Evolutionary conservation across 1,139 yeast species (phyloP).

Genomic region (Blastobotrys elegans): DNA sequence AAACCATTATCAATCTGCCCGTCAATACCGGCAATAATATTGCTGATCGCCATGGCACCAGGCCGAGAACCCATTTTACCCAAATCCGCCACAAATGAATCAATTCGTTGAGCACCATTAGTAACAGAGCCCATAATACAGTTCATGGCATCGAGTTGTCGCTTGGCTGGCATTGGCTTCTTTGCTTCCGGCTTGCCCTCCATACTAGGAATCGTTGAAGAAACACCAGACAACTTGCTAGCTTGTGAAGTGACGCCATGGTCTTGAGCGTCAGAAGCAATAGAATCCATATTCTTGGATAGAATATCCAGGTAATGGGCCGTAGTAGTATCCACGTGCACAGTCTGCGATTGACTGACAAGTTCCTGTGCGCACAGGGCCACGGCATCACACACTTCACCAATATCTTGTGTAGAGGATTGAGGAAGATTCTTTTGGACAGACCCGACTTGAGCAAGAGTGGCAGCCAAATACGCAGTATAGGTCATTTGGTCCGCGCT

Average conservation of each 20-base stretch:
- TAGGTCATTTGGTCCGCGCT: neutral
- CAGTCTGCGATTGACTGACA: neutral
- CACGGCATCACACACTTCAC: conserved; percentile 23
- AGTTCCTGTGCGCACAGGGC: too few relatives aligned
- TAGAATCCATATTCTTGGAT: neutral
- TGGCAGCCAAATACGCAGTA: neutral
- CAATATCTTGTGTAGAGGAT: neutral
- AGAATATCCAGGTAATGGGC: neutral
- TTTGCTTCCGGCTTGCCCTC: too few relatives aligned
- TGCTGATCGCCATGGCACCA: conserved; percentile 25
- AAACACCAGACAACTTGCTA: too few relatives aligned
- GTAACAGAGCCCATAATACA: conserved; percentile 18
- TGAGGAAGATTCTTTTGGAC: neutral
- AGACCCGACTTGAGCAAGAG: neutral
- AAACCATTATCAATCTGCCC: conserved; percentile 33
- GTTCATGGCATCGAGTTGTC: conserved; percentile 4
- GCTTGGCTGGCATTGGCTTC: neutral
- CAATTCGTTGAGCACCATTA: conserved; percentile 26
- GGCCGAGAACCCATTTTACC: conserved; percentile 25
- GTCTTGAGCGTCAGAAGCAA: conserved; percentile 1
- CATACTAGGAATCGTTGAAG: too few relatives aligned
- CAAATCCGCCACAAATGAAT: conserved; percentile 25
- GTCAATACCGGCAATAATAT: conserved; percentile 31
- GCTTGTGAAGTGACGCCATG: conserved; percentile 2
- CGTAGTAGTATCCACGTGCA: neutral